These are phyloP conservation scores for Metschnikowia matae DNA, from an alignment of 805 yeast species.

Conservation along the genomic window DNA sequence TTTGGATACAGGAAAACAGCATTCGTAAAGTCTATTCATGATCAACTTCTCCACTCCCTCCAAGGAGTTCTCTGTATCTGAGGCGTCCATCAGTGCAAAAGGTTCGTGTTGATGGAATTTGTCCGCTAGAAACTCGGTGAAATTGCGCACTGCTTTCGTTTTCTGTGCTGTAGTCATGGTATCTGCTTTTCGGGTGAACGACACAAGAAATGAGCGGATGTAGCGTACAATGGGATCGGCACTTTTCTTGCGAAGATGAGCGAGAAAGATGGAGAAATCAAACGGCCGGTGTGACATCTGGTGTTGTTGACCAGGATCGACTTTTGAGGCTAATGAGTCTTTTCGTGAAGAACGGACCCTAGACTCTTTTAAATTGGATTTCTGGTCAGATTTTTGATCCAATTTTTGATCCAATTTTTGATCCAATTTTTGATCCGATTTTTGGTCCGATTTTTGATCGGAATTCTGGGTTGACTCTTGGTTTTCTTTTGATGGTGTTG, in stretches of 20 bases:
- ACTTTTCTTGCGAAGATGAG: conserved; percentile 61
- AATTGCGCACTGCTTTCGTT: conserved; percentile 69
- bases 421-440: too few relatives aligned
- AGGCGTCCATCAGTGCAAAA: conserved; percentile 59
- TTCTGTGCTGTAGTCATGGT: conserved; percentile 75
- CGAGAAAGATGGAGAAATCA: conserved; percentile 79
- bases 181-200: conserved; percentile 57
- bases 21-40: conserved; percentile 78
- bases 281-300: conserved; percentile 50
- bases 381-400: too few relatives aligned
- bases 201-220: conserved; percentile 75
- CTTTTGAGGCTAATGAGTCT: conserved; percentile 14
- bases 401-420: too few relatives aligned
- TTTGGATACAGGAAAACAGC: conserved; percentile 67
- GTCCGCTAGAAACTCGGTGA: conserved; percentile 64
- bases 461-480: too few relatives aligned
- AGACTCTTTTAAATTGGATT: too few relatives aligned
- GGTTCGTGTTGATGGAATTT: conserved; percentile 66
- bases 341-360: conserved; percentile 5
- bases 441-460: too few relatives aligned
- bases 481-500: too few relatives aligned
- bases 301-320: conserved; percentile 34
- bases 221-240: conserved; percentile 91
- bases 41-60: conserved; percentile 92
- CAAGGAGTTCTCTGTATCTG: conserved; percentile 61